Evolutionary conservation across 768 basidiomycete species (phyloP).

Genomic region (Fistulinella prunicolor): DNA sequence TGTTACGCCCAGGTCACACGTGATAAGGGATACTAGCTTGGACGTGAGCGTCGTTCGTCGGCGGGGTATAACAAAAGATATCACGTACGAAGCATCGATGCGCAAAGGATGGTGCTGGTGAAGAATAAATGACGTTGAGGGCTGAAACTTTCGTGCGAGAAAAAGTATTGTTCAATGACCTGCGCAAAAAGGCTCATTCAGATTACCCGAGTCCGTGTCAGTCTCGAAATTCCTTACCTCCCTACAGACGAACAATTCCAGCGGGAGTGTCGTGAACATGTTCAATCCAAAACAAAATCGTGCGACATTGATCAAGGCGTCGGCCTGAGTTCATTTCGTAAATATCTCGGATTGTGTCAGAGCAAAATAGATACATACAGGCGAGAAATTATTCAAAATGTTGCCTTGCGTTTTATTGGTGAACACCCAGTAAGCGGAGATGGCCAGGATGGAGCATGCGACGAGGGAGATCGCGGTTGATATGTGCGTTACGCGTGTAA

Average conservation of each 20-base stretch:
- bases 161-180: constrained; percentile 97
- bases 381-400: constrained; percentile 91
- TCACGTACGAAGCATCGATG: constrained; percentile 75
- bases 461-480: constrained; percentile 83
- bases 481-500: constrained; percentile 88
- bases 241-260: constrained; percentile 96
- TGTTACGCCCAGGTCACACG: constrained; percentile 97
- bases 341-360: constrained; percentile 1
- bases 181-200: constrained; percentile 26
- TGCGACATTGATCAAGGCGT: constrained; percentile 92
- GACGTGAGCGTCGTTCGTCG: not conserved
- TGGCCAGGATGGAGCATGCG: constrained; percentile 79
- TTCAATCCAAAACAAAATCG: constrained; percentile 92
- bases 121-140: constrained; percentile 85
- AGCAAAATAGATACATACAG: constrained; percentile 40
- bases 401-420: constrained; percentile 95
- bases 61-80: not conserved
- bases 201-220: not conserved
- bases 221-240: constrained; percentile 51
- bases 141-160: constrained; percentile 81
- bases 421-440: constrained; percentile 85
- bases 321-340: constrained; percentile 46
- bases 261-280: constrained; percentile 97
- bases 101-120: constrained; percentile 78
- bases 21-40: constrained; percentile 78